phyloP scores from a whole-genome alignment of 176 grass and related monocot genomes.

The Puccinellia tenuiflora region DNA sequence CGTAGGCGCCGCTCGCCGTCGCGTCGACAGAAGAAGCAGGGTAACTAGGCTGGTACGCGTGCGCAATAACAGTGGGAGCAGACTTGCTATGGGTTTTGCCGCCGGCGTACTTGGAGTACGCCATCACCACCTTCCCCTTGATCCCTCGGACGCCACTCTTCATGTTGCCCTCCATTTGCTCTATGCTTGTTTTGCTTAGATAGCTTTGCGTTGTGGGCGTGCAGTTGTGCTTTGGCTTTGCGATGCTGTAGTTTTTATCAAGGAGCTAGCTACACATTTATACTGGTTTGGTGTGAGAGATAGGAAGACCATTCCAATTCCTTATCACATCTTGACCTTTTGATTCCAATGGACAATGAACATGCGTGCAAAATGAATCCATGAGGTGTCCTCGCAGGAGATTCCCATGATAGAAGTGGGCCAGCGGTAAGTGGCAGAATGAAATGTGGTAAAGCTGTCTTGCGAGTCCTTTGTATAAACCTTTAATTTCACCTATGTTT shows the following conservation, averaged over 20 bases:
- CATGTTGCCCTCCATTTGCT: conserved; percentile 33
- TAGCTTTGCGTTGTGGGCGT: neutral
- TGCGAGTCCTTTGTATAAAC: no score
- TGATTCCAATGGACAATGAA: conserved; percentile 20
- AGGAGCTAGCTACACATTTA: conserved; percentile 7
- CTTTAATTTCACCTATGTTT: no score
- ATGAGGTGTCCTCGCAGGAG: no score
- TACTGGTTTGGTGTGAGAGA: neutral
- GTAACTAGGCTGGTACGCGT: conserved; percentile 20
- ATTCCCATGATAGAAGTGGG: neutral
- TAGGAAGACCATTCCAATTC: neutral
- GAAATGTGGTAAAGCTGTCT: neutral
- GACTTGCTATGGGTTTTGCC: conserved; percentile 8
- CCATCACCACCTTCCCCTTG: conserved; percentile 30
- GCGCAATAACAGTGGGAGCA: conserved; percentile 12
- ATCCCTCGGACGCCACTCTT: conserved; percentile 26
- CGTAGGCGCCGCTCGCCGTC: neutral
- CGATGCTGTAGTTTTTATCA: neutral
- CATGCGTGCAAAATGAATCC: neutral
- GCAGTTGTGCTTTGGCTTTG: neutral
- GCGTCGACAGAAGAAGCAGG: conserved; percentile 11
- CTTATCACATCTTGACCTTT: neutral
- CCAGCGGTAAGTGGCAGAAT: neutral
- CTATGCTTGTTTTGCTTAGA: no score
- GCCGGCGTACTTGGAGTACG: conserved; percentile 15